Conservation (phyloP, 768 basidiomycete genomes). For the Chalciporus sphaerocephalus region DNA sequence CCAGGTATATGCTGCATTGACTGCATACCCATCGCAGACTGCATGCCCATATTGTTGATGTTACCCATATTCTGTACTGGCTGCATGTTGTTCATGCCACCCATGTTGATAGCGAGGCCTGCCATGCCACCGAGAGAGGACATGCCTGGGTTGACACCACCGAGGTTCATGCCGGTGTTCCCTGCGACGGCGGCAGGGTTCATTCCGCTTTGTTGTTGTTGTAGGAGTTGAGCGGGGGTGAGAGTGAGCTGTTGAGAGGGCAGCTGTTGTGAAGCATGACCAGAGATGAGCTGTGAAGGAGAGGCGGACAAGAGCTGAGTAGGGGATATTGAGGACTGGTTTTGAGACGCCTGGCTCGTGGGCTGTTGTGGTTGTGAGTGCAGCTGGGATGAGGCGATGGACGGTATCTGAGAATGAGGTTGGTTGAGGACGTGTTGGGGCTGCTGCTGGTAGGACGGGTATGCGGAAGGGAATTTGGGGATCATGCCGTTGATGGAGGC, state of each 20-base stretch:
- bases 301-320: constrained; percentile 16
- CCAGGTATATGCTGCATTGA: constrained; percentile 19
- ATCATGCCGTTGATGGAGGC: constrained; percentile 9
- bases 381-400: constrained; percentile 7
- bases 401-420: constrained; percentile 15
- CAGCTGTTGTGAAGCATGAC: constrained; percentile 9
- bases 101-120: constrained; percentile 20
- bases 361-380: constrained; percentile 6
- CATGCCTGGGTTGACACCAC: constrained; percentile 5
- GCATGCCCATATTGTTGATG: constrained; percentile 17
- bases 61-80: constrained; percentile 15
- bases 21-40: constrained; percentile 23
- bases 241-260: constrained; percentile 23
- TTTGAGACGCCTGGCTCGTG: constrained; percentile 7
- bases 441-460: constrained; percentile 18
- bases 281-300: constrained; percentile 25
- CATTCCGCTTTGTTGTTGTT: constrained; percentile 30
- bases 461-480: constrained; percentile 10
- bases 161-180: constrained; percentile 21
- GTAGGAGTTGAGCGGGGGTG: constrained; percentile 36
- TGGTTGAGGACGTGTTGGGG: constrained; percentile 11
- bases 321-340: constrained; percentile 19
- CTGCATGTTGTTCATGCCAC: constrained; percentile 16
- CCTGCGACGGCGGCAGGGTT: constrained; percentile 5
- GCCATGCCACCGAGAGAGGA: constrained; percentile 18